Percentiles rank a stretch among this genome's conserved stretches.
Evolutionary conservation across 78 protist species (phyloP).

Genomic region (Dictyostelium brefeldianum): DNA sequence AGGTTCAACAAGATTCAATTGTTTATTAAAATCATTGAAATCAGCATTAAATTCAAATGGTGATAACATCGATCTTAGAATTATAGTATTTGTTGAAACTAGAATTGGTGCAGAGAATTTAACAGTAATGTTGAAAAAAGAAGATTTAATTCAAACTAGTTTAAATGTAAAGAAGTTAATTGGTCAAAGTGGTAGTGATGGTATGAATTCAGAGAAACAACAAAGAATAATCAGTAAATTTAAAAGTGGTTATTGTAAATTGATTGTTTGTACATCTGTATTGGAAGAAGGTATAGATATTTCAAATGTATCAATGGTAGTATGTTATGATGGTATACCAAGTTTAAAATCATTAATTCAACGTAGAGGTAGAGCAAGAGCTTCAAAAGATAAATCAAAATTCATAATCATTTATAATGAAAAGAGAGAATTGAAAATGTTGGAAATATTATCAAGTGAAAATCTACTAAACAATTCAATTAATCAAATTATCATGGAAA

Average conservation of each 20-base stretch:
- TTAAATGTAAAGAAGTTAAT: conserved; percentile 2
- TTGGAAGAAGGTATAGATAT: conserved; percentile 64
- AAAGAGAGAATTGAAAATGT: not conserved
- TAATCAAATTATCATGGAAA: not conserved
- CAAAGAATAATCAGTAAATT: not conserved
- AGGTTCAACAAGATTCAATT: not conserved
- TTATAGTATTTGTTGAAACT: conserved; percentile 19
- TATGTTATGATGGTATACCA: conserved; percentile 26
- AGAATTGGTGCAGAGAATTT: not conserved
- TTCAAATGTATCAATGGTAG: not conserved
- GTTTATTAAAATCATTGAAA: not conserved
- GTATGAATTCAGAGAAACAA: conserved; percentile 36
- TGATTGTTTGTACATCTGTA: conserved; percentile 37
- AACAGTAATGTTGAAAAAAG: not conserved
- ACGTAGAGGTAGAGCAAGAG: conserved; percentile 62
- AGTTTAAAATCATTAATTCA: conserved; percentile 43
- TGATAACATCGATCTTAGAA: not conserved
- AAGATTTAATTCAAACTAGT: not conserved
- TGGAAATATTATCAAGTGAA: conserved; percentile 3
- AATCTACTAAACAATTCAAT: conserved; percentile 17
- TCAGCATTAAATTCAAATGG: not conserved
- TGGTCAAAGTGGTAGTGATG: conserved; percentile 16
- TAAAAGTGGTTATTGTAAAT: not conserved
- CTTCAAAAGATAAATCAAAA: not conserved
- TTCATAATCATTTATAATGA: conserved; percentile 2